Percentiles rank a stretch among this genome's conserved stretches.
Conservation (phyloP, 352 stramenopile species). For the Plasmopara muralis region DNA sequence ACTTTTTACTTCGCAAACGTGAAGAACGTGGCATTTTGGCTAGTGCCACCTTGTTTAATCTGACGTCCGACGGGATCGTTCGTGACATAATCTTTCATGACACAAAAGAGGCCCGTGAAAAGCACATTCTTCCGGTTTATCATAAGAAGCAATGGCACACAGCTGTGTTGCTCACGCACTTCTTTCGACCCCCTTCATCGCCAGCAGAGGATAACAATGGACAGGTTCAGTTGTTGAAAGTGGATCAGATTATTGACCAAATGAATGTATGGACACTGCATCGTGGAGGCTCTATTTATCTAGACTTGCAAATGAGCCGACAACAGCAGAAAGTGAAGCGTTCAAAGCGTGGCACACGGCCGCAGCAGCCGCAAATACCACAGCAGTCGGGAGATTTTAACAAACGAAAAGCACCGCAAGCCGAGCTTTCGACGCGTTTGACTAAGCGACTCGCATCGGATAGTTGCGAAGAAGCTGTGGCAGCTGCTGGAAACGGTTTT, state of each 20-base stretch:
- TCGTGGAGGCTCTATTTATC: constrained; percentile 76
- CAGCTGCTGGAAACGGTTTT: constrained; percentile 21
- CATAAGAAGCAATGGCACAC: constrained; percentile 86
- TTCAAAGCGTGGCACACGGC: constrained; percentile 34
- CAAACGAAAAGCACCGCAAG: constrained; percentile 44
- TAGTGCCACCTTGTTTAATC: constrained; percentile 77
- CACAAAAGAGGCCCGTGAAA: constrained; percentile 79
- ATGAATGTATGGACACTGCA: constrained; percentile 85
- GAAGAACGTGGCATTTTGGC: constrained; percentile 75
- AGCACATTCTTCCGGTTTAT: constrained; percentile 76
- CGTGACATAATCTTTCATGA: constrained; percentile 84
- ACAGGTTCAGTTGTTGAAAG: constrained; percentile 79
- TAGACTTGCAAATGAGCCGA: constrained; percentile 83
- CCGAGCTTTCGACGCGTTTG: constrained; percentile 25
- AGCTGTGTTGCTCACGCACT: constrained; percentile 75
- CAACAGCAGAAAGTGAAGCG: constrained; percentile 80
- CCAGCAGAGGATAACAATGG: constrained; percentile 64
- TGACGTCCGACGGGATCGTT: constrained; percentile 82
- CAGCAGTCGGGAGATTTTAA: constrained; percentile 13
- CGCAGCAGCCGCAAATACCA: constrained; percentile 13
- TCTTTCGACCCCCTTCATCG: constrained; percentile 67
- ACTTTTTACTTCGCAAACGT: constrained; percentile 69
- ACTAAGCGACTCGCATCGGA: constrained; percentile 37
- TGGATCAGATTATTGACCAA: constrained; percentile 83
- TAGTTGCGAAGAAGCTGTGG: constrained; percentile 11